Evolutionary conservation across 2,329 filamentous ascomycete genomes (phyloP).

Genomic region (Penicillium paneum): DNA sequence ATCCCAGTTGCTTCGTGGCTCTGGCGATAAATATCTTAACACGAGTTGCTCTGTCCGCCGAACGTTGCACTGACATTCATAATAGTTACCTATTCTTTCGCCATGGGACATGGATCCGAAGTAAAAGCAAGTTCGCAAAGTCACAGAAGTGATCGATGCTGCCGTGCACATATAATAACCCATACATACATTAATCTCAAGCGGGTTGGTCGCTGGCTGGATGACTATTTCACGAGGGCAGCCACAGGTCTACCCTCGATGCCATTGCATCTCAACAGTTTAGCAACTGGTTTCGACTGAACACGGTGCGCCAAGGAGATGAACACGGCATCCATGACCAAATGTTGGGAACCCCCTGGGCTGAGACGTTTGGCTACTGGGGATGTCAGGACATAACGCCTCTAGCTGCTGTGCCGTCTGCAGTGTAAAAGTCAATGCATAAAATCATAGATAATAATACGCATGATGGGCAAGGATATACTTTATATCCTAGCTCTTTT

Average conservation of each 20-base stretch:
- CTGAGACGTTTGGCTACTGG: background rate
- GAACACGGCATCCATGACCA: background rate
- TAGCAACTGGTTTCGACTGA: background rate
- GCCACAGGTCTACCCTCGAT: constrained; percentile 3
- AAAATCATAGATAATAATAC: constrained; percentile 5
- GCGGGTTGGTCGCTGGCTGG: background rate
- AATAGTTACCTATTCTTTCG: constrained; percentile 45
- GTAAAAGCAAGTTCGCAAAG: constrained; percentile 41
- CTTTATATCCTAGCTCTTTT: background rate
- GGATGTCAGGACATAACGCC: constrained; percentile 2
- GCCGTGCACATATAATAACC: constrained; percentile 6
- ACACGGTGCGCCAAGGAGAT: background rate
- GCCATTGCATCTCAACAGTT: constrained; percentile 6
- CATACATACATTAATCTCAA: constrained; percentile 1
- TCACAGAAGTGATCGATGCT: constrained; percentile 21
- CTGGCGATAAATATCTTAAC: background rate
- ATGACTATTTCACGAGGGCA: background rate
- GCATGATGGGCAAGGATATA: constrained; percentile 3
- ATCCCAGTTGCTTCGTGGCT: constrained; percentile 8
- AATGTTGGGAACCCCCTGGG: background rate
- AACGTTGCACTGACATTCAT: constrained; percentile 3
- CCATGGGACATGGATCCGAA: constrained; percentile 42
- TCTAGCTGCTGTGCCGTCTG: constrained; percentile 13
- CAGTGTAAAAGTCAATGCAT: constrained; percentile 16
- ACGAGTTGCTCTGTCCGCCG: background rate